Conservation (phyloP, 441 rosid species). For the Arabidopsis lyrata region DNA sequence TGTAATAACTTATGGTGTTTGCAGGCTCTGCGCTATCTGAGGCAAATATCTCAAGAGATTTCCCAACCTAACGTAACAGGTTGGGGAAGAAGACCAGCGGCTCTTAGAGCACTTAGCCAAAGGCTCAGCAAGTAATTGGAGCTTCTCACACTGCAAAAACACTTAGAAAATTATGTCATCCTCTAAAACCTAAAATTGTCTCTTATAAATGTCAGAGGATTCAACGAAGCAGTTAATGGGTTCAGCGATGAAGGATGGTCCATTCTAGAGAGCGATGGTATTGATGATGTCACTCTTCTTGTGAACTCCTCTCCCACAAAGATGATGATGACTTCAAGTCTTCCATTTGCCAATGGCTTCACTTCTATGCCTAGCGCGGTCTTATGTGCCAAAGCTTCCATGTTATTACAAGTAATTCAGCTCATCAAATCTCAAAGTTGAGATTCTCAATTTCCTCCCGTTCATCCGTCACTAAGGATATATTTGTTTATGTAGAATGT, state of each 20-base stretch:
- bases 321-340: slow-evolving; percentile 59
- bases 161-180: background rate
- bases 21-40: slow-evolving; percentile 73
- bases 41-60: slow-evolving; percentile 76
- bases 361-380: slow-evolving; percentile 67
- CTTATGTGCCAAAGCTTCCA: slow-evolving; percentile 77
- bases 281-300: slow-evolving; percentile 73
- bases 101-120: slow-evolving; percentile 72
- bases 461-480: slow-evolving; percentile 14
- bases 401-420: slow-evolving; percentile 64
- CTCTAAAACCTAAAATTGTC: slow-evolving; percentile 17
- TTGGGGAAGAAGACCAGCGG: slow-evolving; percentile 80
- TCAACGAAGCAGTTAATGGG: slow-evolving; percentile 78
- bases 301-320: slow-evolving; percentile 67
- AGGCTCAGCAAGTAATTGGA: slow-evolving; percentile 63
- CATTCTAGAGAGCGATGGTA: slow-evolving; percentile 72
- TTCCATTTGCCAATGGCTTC: slow-evolving; percentile 61
- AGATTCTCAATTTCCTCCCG: slow-evolving; percentile 8
- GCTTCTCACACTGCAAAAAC: slow-evolving; percentile 17
- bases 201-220: slow-evolving; percentile 54
- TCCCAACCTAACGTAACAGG: slow-evolving; percentile 68
- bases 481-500: slow-evolving; percentile 57
- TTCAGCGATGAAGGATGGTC: slow-evolving; percentile 81
- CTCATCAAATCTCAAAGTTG: slow-evolving; percentile 8
- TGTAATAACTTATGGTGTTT: slow-evolving; percentile 13